These are phyloP conservation scores for Rutstroemia sp. DNA, from an alignment of 2,329 filamentous ascomycete species.

Conservation along the genomic window DNA sequence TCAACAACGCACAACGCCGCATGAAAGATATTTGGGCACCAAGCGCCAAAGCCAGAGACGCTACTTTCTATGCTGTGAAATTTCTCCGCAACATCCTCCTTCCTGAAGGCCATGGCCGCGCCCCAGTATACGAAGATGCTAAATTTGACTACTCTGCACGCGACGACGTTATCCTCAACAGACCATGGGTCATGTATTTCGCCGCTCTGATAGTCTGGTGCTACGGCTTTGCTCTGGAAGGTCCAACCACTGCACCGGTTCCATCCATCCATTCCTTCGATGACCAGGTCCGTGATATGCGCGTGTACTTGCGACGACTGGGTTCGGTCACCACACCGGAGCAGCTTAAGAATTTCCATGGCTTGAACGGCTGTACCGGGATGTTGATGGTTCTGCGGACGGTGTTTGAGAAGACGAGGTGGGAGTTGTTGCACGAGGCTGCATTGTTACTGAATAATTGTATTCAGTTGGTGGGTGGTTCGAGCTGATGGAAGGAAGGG, in stretches of 20 bases:
- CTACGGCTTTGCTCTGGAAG: constrained; percentile 87
- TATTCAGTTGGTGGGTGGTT: constrained; percentile 44
- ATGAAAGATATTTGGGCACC: constrained; percentile 90
- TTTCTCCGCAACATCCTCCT: constrained; percentile 82
- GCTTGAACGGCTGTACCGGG: constrained; percentile 77
- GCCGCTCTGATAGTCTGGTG: constrained; percentile 89
- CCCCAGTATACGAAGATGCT: constrained; percentile 29
- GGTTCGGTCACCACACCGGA: constrained; percentile 67
- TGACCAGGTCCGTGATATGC: constrained; percentile 73
- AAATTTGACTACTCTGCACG: constrained; percentile 65
- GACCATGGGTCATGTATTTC: constrained; percentile 94
- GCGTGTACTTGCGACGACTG: constrained; percentile 64
- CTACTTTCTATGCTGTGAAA: constrained; percentile 84
- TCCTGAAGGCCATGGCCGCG: constrained; percentile 35
- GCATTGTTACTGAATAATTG: constrained; percentile 74
- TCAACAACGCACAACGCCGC: constrained; percentile 68
- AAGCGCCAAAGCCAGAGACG: constrained; percentile 79
- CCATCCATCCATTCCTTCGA: constrained; percentile 43
- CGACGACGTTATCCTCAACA: constrained; percentile 82
- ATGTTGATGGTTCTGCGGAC: constrained; percentile 75
- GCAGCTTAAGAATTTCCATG: constrained; percentile 63
- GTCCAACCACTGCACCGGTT: constrained; percentile 49
- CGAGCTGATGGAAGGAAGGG: too few species aligned
- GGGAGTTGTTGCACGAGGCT: constrained; percentile 88
- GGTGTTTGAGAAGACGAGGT: constrained; percentile 74